Base-by-base conservation (phyloP, 2,329 filamentous ascomycete genomes). In the Colletotrichum theobromicola region DNA sequence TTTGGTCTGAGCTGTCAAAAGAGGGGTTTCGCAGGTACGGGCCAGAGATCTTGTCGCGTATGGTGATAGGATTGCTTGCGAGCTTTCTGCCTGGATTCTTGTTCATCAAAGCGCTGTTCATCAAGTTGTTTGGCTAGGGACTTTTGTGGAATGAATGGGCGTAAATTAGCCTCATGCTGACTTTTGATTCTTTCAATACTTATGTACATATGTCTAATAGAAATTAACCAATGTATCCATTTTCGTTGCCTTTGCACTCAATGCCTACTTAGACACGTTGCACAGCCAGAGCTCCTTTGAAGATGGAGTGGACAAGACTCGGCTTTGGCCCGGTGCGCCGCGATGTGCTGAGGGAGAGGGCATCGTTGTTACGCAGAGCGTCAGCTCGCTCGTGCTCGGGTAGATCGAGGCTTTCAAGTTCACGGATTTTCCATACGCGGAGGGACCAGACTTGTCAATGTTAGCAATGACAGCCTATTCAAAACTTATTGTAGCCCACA, bases 391-490 rank as follows among this genome's bases (percentile, higher is more conserved):
- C 61, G 18, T 64, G 60, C 18, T 66, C 50, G 2, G 64, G 24
- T 4, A 77, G 55, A 1, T 67, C 62, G 4, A 46, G 57, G 21
- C 60, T 70, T 13, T 77, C 76, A 6, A 77, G 50, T 18, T 77
- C 60, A 5, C 72, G 60, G 3, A 77, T 67, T 35, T 77, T 77
- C 76, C 76, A 77, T 0, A 70, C 57, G n/a, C 76, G 76, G 3
- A 77, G 71, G 7, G 74, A 68, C 76, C 76, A 77, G 6, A 77
- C 76, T 77, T 24, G 1, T 3, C 4, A 0, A 8, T 6, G n/a
- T 75, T 28, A 75, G 72, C 18, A n/a, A 24, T 12, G 9, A 3
- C 13, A 10, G 3, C 1, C 8, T 2, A 37, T 1, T 1, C 8
- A 5, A 2, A 9, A 18, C 4, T 7, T 16, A 34, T 5, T 21